Evolutionary conservation across 2,329 filamentous ascomycete genomes (phyloP), one percentile per base, ranked within the genome.

Genomic region (Fusarium mangiferae): DNA sequence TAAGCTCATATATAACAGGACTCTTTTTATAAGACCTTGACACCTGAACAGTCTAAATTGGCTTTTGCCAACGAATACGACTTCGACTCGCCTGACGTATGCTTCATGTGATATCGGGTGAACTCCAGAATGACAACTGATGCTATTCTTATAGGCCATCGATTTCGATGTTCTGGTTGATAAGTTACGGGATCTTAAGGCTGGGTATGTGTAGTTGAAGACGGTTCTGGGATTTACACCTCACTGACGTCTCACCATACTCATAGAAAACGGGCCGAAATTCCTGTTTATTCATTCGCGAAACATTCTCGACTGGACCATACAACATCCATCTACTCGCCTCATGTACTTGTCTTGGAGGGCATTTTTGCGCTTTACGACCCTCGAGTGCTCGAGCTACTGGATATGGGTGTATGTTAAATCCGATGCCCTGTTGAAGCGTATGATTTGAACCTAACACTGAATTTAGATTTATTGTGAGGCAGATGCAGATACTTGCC

Each of bases 291-390:
- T 82, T 99, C 96, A 1, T 99, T 99, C 82, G 90, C 94, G 75
- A 93, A 98, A 80, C 96, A 99, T 83, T 90, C 94, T 71, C 90
- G 96, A 54, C 82, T 95, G 54, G 87, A 92, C 17, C 87, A 93
- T 74, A 97, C 95, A 0, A 97, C 93, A 1, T 92, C 93, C 2
- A 94, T 99, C 69, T 99, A 99, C 81, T 98, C 96, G 9, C 96
- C 96, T 3, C 96, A 98, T 82, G 96, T 99, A 30, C 87, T 99
- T 33, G 95, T 99, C 52, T 85, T 99, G 20, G 96, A 99, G 85
- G 96, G 96, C 26, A 99, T 99, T 36, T 94, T 99, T 83, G 96
- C 96, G 13, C 86, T 99, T 18, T 95, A 98, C 79, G 96, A 99
- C 79, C 90, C 90, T 30, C 90, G 96, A 68, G 92, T 99, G 9